Percentiles rank a stretch among this genome's conserved stretches.
These are phyloP conservation scores for Rhizopogon salebrosus DNA, from an alignment of 768 basidiomycete species.

Conservation along the genomic window DNA sequence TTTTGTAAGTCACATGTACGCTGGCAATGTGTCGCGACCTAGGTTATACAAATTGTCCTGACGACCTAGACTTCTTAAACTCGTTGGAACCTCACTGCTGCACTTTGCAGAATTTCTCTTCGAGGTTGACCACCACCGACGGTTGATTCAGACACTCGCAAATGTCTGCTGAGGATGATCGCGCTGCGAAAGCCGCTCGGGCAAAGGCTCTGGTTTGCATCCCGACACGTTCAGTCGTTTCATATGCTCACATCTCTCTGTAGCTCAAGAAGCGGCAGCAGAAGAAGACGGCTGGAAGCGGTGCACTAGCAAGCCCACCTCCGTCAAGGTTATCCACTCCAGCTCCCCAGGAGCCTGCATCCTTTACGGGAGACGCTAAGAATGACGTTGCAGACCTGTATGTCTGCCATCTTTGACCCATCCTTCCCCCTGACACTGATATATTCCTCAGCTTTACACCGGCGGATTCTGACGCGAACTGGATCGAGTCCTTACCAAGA, in stretches of 20 bases:
- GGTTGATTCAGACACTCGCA: constrained; percentile 13
- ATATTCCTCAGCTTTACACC: constrained; percentile 38
- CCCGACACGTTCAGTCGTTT: background rate
- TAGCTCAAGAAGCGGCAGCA: constrained; percentile 82
- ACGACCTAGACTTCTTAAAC: background rate
- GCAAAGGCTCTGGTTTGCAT: constrained; percentile 73
- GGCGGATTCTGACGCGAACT: constrained; percentile 41
- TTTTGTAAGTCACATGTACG: too few relatives aligned
- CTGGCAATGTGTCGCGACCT: too few relatives aligned
- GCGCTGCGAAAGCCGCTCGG: constrained; percentile 77
- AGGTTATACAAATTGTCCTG: background rate
- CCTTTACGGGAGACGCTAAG: constrained; percentile 35
- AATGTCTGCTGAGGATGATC: constrained; percentile 69
- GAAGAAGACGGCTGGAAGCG: constrained; percentile 51
- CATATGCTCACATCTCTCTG: constrained; percentile 7
- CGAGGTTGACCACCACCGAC: background rate
- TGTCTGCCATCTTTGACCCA: constrained; percentile 27
- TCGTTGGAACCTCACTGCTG: background rate
- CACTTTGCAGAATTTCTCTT: constrained; percentile 3
- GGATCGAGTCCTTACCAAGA: constrained; percentile 58
- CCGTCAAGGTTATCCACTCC: constrained; percentile 49
- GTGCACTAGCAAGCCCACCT: constrained; percentile 37
- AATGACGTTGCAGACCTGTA: constrained; percentile 63
- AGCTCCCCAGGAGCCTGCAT: constrained; percentile 35
- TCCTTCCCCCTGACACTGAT: constrained; percentile 1